These are phyloP conservation scores for Alloteropsis semialata DNA, from an alignment of 176 grass and related monocot species.

Conservation along the genomic window DNA sequence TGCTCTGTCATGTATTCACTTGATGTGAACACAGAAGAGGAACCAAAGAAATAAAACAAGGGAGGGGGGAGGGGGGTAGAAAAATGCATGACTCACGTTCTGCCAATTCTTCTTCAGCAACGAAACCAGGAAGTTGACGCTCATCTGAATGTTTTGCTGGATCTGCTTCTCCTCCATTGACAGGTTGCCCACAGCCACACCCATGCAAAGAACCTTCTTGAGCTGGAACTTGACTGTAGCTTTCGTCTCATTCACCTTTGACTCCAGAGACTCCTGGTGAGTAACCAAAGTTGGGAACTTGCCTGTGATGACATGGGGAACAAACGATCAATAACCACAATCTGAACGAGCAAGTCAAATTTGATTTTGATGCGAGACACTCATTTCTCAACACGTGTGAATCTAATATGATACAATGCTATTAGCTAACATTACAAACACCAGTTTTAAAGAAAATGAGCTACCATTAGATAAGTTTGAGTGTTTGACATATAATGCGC, in stretches of 20 bases:
- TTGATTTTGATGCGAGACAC: neutral
- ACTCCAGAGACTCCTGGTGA: constrained; percentile 67
- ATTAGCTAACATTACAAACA: neutral
- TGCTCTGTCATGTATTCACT: neutral
- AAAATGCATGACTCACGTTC: constrained; percentile 44
- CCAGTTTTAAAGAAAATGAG: neutral
- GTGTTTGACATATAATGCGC: neutral
- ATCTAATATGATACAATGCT: too few relatives aligned
- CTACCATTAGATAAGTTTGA: neutral
- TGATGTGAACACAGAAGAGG: neutral
- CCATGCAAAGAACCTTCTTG: constrained; percentile 90
- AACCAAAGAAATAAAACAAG: neutral
- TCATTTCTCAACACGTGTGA: neutral
- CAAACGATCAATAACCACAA: neutral
- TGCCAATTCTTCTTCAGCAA: constrained; percentile 91
- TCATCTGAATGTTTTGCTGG: constrained; percentile 75
- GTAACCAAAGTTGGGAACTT: constrained; percentile 79
- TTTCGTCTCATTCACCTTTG: constrained; percentile 79
- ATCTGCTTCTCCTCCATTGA: constrained; percentile 91
- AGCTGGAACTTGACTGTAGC: constrained; percentile 83
- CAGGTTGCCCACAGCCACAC: constrained; percentile 69
- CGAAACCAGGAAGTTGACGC: constrained; percentile 79
- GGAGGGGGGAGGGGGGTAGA: neutral
- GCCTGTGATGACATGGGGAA: constrained; percentile 25
- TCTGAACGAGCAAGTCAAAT: neutral